A percentile compares a stretch with the other conserved stretches of the same genome.
phyloP scores from a whole-genome alignment of 768 basidiomycete genomes.

The Tylopilus sp. region DNA sequence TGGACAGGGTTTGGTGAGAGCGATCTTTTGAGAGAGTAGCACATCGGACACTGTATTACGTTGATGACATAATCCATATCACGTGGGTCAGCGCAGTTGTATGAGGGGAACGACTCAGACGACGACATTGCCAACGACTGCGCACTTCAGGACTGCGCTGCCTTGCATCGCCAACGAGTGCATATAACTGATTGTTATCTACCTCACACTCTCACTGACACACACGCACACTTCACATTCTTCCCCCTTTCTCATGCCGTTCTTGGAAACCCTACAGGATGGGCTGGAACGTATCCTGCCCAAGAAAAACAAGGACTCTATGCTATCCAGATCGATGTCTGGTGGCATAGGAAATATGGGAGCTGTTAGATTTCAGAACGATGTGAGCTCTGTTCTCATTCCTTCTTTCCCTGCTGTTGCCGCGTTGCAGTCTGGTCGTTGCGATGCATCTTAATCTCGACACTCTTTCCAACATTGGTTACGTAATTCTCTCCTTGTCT shows the following conservation, averaged over 20 bases:
- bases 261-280: conserved; percentile 29
- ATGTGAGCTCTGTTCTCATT: conserved; percentile 48
- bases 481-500: conserved; percentile 30
- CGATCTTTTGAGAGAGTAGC: conserved; percentile 41
- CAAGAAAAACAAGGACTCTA: conserved; percentile 6
- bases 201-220: neutral
- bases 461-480: conserved; percentile 21
- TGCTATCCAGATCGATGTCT: conserved; percentile 36
- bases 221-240: neutral
- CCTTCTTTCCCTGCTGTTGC: neutral
- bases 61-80: conserved; percentile 22
- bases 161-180: conserved; percentile 11
- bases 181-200: conserved; percentile 1
- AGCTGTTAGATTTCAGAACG: conserved; percentile 62
- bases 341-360: conserved; percentile 59
- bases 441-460: neutral
- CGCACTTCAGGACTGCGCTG: conserved; percentile 5
- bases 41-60: neutral
- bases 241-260: conserved; percentile 17
- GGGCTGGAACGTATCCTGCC: conserved; percentile 31
- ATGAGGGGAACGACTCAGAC: neutral
- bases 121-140: neutral
- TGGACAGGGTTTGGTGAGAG: conserved; percentile 45
- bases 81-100: conserved; percentile 17
- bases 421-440: conserved; percentile 16